Base-by-base conservation (phyloP, 257 asterid species). In the Solanum appendiculatum region DNA sequence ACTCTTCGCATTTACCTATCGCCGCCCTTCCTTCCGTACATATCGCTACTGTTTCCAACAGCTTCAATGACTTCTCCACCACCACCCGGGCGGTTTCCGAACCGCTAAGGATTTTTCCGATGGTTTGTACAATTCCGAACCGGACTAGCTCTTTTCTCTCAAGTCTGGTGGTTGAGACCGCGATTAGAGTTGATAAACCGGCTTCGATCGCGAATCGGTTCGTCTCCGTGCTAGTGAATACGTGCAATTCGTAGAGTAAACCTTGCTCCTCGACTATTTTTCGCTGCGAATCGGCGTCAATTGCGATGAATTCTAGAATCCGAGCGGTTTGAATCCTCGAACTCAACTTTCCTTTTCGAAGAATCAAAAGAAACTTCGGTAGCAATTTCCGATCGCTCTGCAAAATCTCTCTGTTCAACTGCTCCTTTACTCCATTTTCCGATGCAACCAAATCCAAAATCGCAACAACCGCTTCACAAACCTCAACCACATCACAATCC, bases 11-110 rank as follows among this genome's bases (percentile, higher is more conserved):
- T 15, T 90, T 98, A 10, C 91, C 56, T 6, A 96, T 94, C 74
- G 94, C 95, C 3, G 88, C 87, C 88, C 99, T 92, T 70, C 99
- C 99, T 72, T 93, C 99, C 89, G 96, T 90, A 87, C 98, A 93
- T 91, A 95, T 94, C 39, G 98, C 95, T 0, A 93, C 87, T 4
- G 82, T 73, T 66, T 88, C 98, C 23, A 96, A n/a, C 63, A 93
- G 1, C 70, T 90, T 92, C 86, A 93, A 0, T 0, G 96, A 92
- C 86, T 91, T 93, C 54, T 95, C 98, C 2, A 87, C 81, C 3
- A 92, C 92, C 12, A 51, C 60, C 3, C 91, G 90, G 8, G 48
- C 90, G 85, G 94, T 56, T 15, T 90, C 91, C 9, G 84, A 27
- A 80, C 91, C 84, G 83, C 96, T 89, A 33, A 96, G 92, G 87